phyloP scores from a whole-genome alignment of 306 rosid species.

The Datisca glomerata region DNA sequence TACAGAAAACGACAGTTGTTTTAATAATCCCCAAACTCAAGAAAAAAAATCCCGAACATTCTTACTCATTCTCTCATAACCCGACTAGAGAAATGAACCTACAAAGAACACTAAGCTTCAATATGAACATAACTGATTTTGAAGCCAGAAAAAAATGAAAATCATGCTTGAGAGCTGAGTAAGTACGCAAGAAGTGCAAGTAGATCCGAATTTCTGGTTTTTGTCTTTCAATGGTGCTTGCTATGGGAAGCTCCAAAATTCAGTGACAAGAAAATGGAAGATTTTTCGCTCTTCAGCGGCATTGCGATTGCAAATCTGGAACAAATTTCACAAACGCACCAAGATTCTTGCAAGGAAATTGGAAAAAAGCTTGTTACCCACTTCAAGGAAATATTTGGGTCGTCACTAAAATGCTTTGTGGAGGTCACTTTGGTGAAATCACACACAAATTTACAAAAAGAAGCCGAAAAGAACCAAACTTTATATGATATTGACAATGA shows the following conservation, averaged over 20 bases:
- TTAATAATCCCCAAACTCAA: no score
- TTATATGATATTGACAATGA: constrained; percentile 40
- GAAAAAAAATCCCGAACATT: no score
- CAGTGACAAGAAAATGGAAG: constrained; percentile 29
- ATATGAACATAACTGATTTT: not conserved
- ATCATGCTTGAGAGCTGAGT: constrained; percentile 21
- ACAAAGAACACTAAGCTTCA: constrained; percentile 24
- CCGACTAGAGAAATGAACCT: no score
- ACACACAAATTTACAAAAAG: constrained; percentile 19
- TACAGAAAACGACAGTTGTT: no score
- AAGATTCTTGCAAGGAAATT: constrained; percentile 18
- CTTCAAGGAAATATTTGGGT: constrained; percentile 27
- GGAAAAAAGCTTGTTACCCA: constrained; percentile 18
- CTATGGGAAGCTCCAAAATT: constrained; percentile 31
- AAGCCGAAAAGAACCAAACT: constrained; percentile 18
- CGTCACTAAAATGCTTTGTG: constrained; percentile 18
- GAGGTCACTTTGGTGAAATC: constrained; percentile 29
- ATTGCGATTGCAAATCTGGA: constrained; percentile 22
- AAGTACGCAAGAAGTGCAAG: constrained; percentile 40
- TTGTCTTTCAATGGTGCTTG: constrained; percentile 34
- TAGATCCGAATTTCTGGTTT: constrained; percentile 61
- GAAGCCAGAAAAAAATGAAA: constrained; percentile 19
- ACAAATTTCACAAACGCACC: constrained; percentile 21
- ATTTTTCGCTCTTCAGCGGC: constrained; percentile 30
- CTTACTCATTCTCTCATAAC: no score